A percentile compares a stretch with the other conserved stretches of the same genome.
Evolutionary conservation across 208 protist species (phyloP).

Genomic region (Leishmania braziliensis): DNA sequence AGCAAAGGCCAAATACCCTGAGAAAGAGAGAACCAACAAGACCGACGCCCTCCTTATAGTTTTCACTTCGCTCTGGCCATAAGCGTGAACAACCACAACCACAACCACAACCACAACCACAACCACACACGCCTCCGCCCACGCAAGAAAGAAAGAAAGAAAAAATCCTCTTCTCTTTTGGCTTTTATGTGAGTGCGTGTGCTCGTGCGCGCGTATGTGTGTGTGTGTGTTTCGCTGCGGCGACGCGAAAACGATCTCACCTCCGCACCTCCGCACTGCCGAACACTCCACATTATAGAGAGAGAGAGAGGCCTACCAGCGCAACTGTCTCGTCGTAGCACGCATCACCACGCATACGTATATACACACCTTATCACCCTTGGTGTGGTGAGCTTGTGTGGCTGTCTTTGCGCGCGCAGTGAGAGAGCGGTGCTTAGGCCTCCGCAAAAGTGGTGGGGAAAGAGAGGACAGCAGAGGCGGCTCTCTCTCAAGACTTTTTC

Average conservation of each 20-base stretch:
- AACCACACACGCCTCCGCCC: no score
- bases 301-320: background rate
- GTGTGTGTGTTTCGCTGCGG: background rate
- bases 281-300: background rate
- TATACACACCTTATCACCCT: background rate
- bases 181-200: background rate
- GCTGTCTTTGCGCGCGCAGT: background rate
- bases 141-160: background rate
- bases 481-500: background rate
- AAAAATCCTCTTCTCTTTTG: background rate
- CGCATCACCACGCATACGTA: background rate
- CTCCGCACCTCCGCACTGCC: background rate
- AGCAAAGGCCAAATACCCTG: background rate
- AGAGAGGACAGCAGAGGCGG: background rate
- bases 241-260: background rate
- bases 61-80: background rate
- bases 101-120: no score
- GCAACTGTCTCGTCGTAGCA: background rate
- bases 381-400: background rate
- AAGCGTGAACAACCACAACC: background rate
- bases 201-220: background rate
- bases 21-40: background rate
- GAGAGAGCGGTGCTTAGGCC: background rate
- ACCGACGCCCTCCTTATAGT: background rate
- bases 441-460: background rate